Evolutionary conservation across 768 basidiomycete species (phyloP).

Genomic region (Amanita pseudoporphyria): DNA sequence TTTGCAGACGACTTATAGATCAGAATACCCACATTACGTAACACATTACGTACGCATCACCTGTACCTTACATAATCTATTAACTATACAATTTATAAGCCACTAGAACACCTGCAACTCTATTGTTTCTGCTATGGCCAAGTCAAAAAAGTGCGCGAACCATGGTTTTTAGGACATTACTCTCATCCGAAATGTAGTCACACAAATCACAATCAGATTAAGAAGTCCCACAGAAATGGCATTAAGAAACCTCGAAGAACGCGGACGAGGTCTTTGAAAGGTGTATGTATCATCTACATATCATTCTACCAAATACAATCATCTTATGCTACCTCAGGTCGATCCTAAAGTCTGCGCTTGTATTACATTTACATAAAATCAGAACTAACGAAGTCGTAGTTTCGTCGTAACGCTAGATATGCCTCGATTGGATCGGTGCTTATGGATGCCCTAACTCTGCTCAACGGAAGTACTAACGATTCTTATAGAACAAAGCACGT

Average conservation of each 20-base stretch:
- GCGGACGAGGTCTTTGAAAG: constrained; percentile 75
- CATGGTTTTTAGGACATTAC: background rate
- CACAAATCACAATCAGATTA: constrained; percentile 93
- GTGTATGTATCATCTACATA: constrained; percentile 53
- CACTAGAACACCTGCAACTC: constrained; percentile 31
- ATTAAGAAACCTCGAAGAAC: constrained; percentile 76
- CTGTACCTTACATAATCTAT: background rate
- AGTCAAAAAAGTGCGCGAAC: constrained; percentile 82
- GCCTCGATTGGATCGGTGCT: constrained; percentile 71
- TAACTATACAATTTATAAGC: constrained; percentile 33
- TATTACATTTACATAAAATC: background rate
- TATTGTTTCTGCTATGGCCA: constrained; percentile 59
- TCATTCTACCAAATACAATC: constrained; percentile 4
- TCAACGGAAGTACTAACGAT: constrained; percentile 5
- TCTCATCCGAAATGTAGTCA: constrained; percentile 38
- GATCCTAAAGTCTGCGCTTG: constrained; percentile 58
- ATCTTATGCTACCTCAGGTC: constrained; percentile 36
- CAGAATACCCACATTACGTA: no score
- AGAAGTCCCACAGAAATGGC: constrained; percentile 97
- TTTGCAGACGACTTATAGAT: no score
- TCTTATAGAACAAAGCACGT: constrained; percentile 54
- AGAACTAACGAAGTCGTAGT: constrained; percentile 23
- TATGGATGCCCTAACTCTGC: background rate
- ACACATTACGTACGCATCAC: background rate
- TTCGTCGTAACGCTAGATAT: constrained; percentile 74